phyloP scores from a whole-genome alignment of 2,329 filamentous ascomycete species.

The Reticulascus tulasneorum region DNA sequence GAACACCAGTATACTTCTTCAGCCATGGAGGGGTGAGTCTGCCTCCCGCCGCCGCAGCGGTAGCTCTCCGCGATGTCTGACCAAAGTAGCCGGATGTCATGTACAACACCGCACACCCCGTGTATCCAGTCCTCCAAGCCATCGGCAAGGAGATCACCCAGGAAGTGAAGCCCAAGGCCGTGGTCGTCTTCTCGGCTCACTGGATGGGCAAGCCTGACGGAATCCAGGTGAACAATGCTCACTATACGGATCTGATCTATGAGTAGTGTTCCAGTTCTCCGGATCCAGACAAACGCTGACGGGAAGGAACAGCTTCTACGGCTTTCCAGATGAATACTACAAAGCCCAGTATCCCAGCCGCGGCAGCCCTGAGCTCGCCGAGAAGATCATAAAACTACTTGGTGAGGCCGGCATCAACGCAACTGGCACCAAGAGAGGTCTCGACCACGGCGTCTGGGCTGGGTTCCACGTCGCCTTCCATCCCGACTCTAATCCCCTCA shows the following conservation, averaged over 20 bases:
- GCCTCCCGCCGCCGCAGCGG: not conserved
- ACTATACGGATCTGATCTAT: conserved; percentile 64
- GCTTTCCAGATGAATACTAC: conserved; percentile 68
- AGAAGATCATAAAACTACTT: conserved; percentile 53
- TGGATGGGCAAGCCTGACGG: conserved; percentile 59
- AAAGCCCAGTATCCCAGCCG: conserved; percentile 61
- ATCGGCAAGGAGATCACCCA: conserved; percentile 69
- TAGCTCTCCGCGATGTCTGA: not conserved
- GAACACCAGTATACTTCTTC: conserved; percentile 44
- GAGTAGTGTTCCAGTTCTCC: too few relatives aligned
- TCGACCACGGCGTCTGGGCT: conserved; percentile 74
- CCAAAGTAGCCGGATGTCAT: conserved; percentile 54
- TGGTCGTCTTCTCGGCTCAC: conserved; percentile 74
- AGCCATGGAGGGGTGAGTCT: conserved; percentile 45
- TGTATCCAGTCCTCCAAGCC: conserved; percentile 57
- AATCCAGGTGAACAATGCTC: conserved; percentile 63
- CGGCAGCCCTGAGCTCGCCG: conserved; percentile 57
- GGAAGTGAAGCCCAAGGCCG: conserved; percentile 65
- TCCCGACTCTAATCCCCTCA: conserved; percentile 56
- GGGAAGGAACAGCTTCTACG: conserved; percentile 55
- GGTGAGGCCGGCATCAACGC: conserved; percentile 54
- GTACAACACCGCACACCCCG: conserved; percentile 65
- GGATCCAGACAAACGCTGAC: conserved; percentile 20
- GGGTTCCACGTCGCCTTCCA: conserved; percentile 63
- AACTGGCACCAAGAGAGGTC: conserved; percentile 56